Percentiles rank a stretch among this genome's conserved stretches.
Conservation (phyloP, 176 grass and related monocot genomes). For the Carex kokanica region DNA sequence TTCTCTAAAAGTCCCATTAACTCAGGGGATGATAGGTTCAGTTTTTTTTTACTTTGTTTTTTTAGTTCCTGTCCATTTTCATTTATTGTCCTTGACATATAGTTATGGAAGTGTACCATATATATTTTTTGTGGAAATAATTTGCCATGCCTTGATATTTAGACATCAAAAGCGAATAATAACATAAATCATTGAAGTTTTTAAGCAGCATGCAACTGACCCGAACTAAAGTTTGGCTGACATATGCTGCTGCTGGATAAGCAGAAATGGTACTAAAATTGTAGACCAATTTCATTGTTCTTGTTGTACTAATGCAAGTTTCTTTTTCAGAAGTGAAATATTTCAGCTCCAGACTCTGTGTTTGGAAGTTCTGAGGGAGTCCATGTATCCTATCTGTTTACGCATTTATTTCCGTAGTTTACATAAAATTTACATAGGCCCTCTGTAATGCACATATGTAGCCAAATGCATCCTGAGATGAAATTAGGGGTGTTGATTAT, state of each 20-base stretch:
- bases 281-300: not conserved
- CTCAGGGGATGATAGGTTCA: constrained; percentile 7
- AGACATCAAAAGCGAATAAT: not conserved
- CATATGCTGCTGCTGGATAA: not conserved
- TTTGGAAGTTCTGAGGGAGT: constrained; percentile 79
- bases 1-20: constrained; percentile 40
- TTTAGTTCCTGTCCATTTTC: not conserved
- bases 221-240: not conserved
- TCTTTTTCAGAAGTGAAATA: constrained; percentile 61
- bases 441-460: not conserved
- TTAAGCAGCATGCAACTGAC: not conserved
- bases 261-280: constrained; percentile 2
- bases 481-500: constrained; percentile 2
- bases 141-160: not conserved
- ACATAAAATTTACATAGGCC: not conserved
- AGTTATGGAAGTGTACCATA: not conserved
- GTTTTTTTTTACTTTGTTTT: constrained; percentile 21
- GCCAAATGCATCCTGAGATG: not conserved
- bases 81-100: constrained; percentile 4
- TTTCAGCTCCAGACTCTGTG: constrained; percentile 72
- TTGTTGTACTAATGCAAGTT: constrained; percentile 32
- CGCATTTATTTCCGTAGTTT: not conserved
- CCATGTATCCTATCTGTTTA: constrained; percentile 61
- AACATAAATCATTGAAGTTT: not conserved
- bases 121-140: not conserved